These are phyloP conservation scores for Phytophthora tubulina DNA, from an alignment of 352 stramenopile species.

Conservation along the genomic window DNA sequence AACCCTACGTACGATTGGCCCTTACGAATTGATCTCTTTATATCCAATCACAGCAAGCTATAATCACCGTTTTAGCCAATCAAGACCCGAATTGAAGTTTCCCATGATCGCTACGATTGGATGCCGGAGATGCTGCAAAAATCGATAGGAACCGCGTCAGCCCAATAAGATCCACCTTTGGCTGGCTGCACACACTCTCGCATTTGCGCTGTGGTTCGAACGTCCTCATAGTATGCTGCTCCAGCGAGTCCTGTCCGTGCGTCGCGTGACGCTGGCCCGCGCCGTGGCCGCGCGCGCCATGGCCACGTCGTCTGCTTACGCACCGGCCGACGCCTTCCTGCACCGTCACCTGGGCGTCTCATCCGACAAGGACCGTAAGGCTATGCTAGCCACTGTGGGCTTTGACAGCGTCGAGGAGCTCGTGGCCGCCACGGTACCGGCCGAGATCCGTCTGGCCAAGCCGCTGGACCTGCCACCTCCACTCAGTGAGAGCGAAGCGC, in stretches of 20 bases:
- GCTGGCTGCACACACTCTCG: conserved; percentile 20
- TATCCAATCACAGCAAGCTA: background rate
- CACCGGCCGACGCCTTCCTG: conserved; percentile 71
- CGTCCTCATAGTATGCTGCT: conserved; percentile 27
- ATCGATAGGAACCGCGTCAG: conserved; percentile 6
- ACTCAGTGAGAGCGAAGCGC: conserved; percentile 94
- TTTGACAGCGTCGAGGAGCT: conserved; percentile 95
- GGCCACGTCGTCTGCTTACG: conserved; percentile 40
- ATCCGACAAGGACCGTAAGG: conserved; percentile 83
- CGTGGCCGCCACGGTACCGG: conserved; percentile 95
- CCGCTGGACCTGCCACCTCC: conserved; percentile 73
- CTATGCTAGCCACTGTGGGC: conserved; percentile 95
- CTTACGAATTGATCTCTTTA: background rate
- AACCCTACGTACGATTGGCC: conserved; percentile 11
- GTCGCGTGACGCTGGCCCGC: conserved; percentile 29
- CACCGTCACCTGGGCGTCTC: conserved; percentile 90
- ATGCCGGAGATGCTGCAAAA: conserved; percentile 16
- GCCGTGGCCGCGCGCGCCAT: conserved; percentile 19
- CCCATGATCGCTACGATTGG: conserved; percentile 32
- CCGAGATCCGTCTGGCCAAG: conserved; percentile 88
- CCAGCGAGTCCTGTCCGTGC: conserved; percentile 29
- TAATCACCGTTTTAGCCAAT: background rate
- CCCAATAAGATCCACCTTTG: conserved; percentile 21
- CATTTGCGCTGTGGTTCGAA: conserved; percentile 21
- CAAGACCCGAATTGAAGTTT: background rate